A percentile compares a stretch with the other conserved stretches of the same genome.
phyloP scores from a whole-genome alignment of 495 filamentous ascomycete species.

The Trichocladium antarcticum region DNA sequence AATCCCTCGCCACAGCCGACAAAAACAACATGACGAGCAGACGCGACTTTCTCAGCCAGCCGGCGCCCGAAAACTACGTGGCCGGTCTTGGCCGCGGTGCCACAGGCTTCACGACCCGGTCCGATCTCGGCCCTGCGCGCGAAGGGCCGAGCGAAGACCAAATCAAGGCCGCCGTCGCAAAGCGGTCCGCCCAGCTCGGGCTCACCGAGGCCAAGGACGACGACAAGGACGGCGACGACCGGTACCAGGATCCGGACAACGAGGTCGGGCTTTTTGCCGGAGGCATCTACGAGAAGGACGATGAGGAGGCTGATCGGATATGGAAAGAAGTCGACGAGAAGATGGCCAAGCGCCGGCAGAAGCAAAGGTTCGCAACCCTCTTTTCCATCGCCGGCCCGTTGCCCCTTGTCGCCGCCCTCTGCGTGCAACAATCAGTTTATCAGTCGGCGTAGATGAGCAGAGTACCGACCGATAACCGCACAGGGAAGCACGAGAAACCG shows the following conservation, averaged over 20 bases:
- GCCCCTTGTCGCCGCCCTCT: constrained; percentile 3
- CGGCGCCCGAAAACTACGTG: constrained; percentile 95
- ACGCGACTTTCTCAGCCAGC: constrained; percentile 85
- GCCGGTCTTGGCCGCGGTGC: constrained; percentile 95
- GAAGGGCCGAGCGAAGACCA: constrained; percentile 97
- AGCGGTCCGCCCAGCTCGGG: constrained; percentile 76
- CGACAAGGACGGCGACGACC: constrained; percentile 72
- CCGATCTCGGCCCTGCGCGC: constrained; percentile 88
- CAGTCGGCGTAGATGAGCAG: constrained; percentile 58
- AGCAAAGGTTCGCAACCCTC: constrained; percentile 68
- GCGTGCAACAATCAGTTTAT: constrained; percentile 55
- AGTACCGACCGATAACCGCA: constrained; percentile 68
- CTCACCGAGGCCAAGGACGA: constrained; percentile 65
- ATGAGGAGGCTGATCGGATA: constrained; percentile 93
- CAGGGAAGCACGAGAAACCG: constrained; percentile 91
- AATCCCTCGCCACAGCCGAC: neutral
- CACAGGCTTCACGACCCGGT: constrained; percentile 94
- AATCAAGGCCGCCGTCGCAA: constrained; percentile 92
- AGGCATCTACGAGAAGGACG: constrained; percentile 87
- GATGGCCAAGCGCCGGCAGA: constrained; percentile 80
- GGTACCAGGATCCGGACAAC: constrained; percentile 93
- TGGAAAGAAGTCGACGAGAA: constrained; percentile 92
- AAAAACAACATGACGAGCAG: constrained; percentile 53
- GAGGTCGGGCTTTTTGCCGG: constrained; percentile 92
- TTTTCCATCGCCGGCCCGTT: constrained; percentile 6